A percentile compares a stretch with the other conserved stretches of the same genome.
Conservation (phyloP, 352 stramenopile genomes). For the Elongisporangium anandrum region DNA sequence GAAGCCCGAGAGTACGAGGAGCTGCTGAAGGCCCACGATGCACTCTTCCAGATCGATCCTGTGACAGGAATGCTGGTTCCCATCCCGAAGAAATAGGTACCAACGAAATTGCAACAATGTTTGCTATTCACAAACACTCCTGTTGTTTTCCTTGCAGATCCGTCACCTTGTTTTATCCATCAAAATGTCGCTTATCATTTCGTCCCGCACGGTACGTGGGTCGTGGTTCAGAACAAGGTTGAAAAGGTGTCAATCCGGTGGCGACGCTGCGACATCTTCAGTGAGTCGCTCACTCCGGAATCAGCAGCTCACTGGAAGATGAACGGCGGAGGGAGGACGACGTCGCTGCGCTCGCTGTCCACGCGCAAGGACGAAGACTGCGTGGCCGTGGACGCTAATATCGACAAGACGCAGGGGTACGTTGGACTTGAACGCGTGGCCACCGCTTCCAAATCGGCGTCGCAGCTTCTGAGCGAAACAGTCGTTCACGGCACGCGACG, state of each 20-base stretch:
- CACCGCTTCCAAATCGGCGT: neutral
- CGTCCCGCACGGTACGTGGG: neutral
- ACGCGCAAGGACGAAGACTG: neutral
- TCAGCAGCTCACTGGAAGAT: neutral
- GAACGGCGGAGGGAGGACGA: neutral
- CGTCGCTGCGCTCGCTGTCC: constrained; percentile 6
- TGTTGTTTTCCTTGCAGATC: neutral
- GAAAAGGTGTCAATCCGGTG: neutral
- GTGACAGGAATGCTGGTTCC: constrained; percentile 55
- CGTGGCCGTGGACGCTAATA: neutral
- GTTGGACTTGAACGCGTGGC: constrained; percentile 3
- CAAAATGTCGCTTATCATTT: neutral
- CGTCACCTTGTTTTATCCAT: too few species aligned
- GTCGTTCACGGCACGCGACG: constrained; percentile 1
- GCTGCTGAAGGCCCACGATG: constrained; percentile 48
- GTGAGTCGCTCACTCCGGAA: neutral
- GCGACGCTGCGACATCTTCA: neutral
- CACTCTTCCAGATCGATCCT: constrained; percentile 55
- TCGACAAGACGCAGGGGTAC: neutral
- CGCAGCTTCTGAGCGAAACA: constrained; percentile 2
- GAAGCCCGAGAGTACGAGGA: constrained; percentile 64
- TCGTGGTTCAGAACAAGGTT: neutral
- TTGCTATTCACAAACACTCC: neutral
- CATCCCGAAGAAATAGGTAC: constrained; percentile 13
- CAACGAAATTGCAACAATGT: neutral